Evolutionary conservation across 306 rosid species (phyloP).

Genomic region (Pterocarpus santalinus): DNA sequence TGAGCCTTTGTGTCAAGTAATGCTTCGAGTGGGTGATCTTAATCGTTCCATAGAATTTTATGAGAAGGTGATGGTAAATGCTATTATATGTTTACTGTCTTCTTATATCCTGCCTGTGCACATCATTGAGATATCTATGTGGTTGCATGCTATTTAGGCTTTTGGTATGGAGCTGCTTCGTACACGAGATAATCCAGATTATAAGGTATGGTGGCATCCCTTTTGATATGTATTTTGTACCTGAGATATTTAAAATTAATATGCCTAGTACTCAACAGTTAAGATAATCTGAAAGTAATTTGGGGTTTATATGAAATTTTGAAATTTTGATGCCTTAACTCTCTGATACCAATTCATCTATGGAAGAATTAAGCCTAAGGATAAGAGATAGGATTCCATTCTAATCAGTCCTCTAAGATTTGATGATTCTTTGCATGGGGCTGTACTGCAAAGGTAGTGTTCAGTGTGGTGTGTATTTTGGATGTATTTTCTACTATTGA

Average conservation of each 20-base stretch:
- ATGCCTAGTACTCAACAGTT: conserved; percentile 16
- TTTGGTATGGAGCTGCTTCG: conserved; percentile 98
- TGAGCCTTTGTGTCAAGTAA: conserved; percentile 96
- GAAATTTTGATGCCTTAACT: conserved; percentile 27
- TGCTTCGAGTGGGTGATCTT: conserved; percentile 99
- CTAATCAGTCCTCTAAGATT: conserved; percentile 25
- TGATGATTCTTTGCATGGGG: conserved; percentile 8
- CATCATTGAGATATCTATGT: conserved; percentile 34
- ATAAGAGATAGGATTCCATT: conserved; percentile 1
- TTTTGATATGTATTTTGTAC: conserved; percentile 18
- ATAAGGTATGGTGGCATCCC: conserved; percentile 69
- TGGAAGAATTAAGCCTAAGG: conserved; percentile 33
- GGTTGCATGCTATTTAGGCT: conserved; percentile 63
- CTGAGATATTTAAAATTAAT: conserved; percentile 19
- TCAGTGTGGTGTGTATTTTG: neutral
- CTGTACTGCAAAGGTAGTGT: conserved; percentile 9
- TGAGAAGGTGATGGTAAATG: conserved; percentile 75
- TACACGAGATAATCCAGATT: conserved; percentile 87
- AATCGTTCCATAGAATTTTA: conserved; percentile 90
- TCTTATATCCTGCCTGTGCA: neutral
- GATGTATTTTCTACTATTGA: conserved; percentile 2
- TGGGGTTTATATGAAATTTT: conserved; percentile 9
- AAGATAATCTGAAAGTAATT: conserved; percentile 10
- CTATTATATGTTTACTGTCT: conserved; percentile 19
- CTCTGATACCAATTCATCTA: conserved; percentile 27